Percentiles rank a stretch among this genome's conserved stretches.
phyloP scores from a whole-genome alignment of 441 rosid genomes.

The Lagerstroemia fauriei region DNA sequence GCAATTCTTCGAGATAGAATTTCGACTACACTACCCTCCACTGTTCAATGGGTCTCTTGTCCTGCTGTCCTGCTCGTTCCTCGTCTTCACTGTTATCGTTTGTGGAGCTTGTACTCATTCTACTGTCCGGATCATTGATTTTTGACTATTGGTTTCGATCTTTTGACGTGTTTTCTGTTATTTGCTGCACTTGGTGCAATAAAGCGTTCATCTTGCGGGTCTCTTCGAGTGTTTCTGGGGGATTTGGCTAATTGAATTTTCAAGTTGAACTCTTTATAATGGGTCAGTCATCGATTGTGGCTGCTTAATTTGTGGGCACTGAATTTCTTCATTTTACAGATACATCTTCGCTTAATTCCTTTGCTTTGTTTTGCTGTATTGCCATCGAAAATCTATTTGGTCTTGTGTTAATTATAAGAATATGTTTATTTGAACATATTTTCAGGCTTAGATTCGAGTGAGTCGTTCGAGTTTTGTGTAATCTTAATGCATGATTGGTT shows the following conservation, averaged over 20 bases:
- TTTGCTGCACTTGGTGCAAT: conserved; percentile 13
- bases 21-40: conserved; percentile 16
- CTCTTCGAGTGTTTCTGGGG: neutral
- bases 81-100: too few species aligned
- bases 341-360: neutral
- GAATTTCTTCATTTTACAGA: neutral
- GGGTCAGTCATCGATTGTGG: neutral
- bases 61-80: conserved; percentile 22
- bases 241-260: neutral
- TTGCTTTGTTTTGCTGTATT: neutral
- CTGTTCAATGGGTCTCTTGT: conserved; percentile 26
- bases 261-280: neutral
- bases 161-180: conserved; percentile 13
- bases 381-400: too few species aligned
- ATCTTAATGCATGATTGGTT: too few species aligned
- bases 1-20: neutral
- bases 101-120: conserved; percentile 17
- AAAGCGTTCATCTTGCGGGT: neutral
- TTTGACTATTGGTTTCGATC: conserved; percentile 44
- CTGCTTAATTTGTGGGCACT: neutral
- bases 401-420: too few species aligned
- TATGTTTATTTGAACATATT: too few species aligned
- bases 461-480: too few species aligned
- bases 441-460: too few species aligned
- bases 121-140: conserved; percentile 39